phyloP scores from a whole-genome alignment of 2,329 filamentous ascomycete species.

The Fusarium coicis region DNA sequence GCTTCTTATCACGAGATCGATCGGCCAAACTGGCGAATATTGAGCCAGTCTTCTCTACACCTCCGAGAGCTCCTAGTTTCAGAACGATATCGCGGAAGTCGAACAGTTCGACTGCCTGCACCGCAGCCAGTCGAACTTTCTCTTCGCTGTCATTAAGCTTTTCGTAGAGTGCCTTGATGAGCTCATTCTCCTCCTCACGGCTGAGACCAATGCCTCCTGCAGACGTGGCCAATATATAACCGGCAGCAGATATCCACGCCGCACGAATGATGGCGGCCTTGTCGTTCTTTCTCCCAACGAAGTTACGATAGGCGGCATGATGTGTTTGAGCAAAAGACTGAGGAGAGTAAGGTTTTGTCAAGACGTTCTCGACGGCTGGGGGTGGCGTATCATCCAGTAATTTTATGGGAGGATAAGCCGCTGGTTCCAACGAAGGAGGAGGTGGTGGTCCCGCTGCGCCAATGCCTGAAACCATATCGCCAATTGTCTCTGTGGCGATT shows the following conservation, averaged over 20 bases:
- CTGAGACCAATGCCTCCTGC: constrained; percentile 90
- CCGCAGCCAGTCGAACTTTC: constrained; percentile 88
- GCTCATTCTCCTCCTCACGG: constrained; percentile 79
- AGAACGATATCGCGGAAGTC: constrained; percentile 82
- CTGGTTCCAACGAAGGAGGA: constrained; percentile 77
- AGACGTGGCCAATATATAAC: constrained; percentile 89
- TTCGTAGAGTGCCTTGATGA: constrained; percentile 79
- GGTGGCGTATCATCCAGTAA: constrained; percentile 64
- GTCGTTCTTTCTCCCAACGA: constrained; percentile 86
- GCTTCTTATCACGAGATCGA: constrained; percentile 86
- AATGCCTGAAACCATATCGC: constrained; percentile 94
- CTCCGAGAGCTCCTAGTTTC: constrained; percentile 82
- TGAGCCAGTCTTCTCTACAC: constrained; percentile 79
- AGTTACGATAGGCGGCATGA: constrained; percentile 80
- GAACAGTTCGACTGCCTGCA: constrained; percentile 84
- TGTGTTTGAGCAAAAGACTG: constrained; percentile 91
- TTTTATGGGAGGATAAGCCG: constrained; percentile 83
- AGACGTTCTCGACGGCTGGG: constrained; percentile 65
- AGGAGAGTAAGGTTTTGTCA: constrained; percentile 85
- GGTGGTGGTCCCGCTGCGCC: constrained; percentile 89
- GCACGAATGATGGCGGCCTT: constrained; percentile 85
- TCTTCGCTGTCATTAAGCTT: constrained; percentile 91
- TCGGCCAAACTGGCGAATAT: constrained; percentile 86
- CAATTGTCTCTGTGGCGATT: constrained; percentile 91
- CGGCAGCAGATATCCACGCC: constrained; percentile 85